These are phyloP conservation scores for Rhododendron henanense DNA, from an alignment of 148 eudicot genomes.

Conservation along the genomic window DNA sequence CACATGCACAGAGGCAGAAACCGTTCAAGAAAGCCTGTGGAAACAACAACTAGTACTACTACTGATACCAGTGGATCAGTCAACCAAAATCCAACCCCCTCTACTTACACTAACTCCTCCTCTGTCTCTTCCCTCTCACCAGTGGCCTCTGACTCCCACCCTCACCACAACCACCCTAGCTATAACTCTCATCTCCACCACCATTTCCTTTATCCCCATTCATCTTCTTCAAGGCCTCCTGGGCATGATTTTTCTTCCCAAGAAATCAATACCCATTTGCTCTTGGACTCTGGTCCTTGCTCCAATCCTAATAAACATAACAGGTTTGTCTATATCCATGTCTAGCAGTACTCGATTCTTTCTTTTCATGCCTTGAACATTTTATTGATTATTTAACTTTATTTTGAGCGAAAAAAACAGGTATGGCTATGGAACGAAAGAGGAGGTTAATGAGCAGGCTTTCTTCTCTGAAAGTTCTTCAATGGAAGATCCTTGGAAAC, in stretches of 20 bases:
- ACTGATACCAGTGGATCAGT: conserved; percentile 21
- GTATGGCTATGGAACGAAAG: conserved; percentile 29
- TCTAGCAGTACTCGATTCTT: not conserved
- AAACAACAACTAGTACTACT: conserved; percentile 31
- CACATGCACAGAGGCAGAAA: conserved; percentile 99
- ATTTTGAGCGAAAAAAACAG: conserved; percentile 4
- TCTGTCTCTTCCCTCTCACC: conserved; percentile 22
- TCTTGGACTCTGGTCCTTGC: conserved; percentile 24
- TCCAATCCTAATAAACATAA: conserved; percentile 23
- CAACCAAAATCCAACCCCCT: conserved; percentile 20
- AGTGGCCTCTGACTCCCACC: conserved; percentile 15
- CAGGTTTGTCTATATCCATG: conserved; percentile 22
- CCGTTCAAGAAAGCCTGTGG: conserved; percentile 99
- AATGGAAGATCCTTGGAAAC: conserved; percentile 31
- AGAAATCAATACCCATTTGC: conserved; percentile 20
- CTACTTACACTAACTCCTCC: conserved; percentile 6
- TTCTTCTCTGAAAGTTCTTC: conserved; percentile 29
- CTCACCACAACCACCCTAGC: conserved; percentile 14
- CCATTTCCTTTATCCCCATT: conserved; percentile 35
- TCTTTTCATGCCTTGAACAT: not conserved
- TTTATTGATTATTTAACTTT: not conserved
- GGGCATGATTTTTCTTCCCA: conserved; percentile 30
- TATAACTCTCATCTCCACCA: conserved; percentile 15
- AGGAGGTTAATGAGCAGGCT: conserved; percentile 27
- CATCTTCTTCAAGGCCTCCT: conserved; percentile 36